Conservation (phyloP, 441 rosid species). For the Populus hybrid region DNA sequence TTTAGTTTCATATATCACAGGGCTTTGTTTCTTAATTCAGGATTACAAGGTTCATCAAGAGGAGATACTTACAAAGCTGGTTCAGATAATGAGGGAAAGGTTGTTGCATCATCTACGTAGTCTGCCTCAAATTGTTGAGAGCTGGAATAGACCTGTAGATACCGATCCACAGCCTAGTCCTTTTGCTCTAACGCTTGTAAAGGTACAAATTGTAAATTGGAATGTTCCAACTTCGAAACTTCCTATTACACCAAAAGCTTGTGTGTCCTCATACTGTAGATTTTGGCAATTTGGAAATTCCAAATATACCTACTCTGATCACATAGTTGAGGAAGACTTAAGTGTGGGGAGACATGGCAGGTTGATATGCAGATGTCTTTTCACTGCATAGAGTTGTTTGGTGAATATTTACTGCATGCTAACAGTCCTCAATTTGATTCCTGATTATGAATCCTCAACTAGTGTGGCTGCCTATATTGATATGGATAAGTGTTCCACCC, state of each 20-base stretch:
- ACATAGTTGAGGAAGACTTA: background rate
- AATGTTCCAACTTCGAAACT: background rate
- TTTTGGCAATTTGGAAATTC: background rate
- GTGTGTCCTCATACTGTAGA: background rate
- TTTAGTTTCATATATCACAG: background rate
- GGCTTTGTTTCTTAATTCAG: slow-evolving; percentile 35
- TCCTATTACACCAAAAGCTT: background rate
- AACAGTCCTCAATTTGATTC: background rate
- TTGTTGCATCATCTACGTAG: slow-evolving; percentile 81
- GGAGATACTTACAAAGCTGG: slow-evolving; percentile 97
- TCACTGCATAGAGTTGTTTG: background rate
- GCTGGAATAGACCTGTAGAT: slow-evolving; percentile 91
- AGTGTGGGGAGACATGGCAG: background rate
- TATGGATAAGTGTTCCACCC: background rate
- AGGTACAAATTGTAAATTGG: slow-evolving; percentile 41
- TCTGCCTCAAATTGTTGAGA: slow-evolving; percentile 82
- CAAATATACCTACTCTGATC: background rate
- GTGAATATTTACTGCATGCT: background rate
- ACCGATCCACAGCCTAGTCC: slow-evolving; percentile 77
- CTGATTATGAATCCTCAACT: background rate
- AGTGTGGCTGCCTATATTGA: background rate
- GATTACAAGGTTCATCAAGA: slow-evolving; percentile 96
- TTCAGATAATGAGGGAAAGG: slow-evolving; percentile 99
- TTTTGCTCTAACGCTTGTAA: slow-evolving; percentile 84
- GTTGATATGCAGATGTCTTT: background rate